Evolutionary conservation across 257 asterid species (phyloP), one percentile per base, ranked within the genome.

Genomic region (Salvia hispanica): DNA sequence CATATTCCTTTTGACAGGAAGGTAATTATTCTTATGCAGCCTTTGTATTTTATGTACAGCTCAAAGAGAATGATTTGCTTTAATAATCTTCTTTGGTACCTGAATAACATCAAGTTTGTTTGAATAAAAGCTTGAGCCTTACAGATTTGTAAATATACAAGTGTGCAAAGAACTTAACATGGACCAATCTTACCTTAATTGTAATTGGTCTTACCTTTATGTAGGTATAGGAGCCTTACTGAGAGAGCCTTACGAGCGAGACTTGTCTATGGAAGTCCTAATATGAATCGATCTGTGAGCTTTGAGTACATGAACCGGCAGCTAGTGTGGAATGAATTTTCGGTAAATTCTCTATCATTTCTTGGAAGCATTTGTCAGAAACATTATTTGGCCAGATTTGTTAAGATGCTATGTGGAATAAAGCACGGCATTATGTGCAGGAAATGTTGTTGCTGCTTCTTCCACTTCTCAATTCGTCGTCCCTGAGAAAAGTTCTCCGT

Each of bases 251-350:
- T 94, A 70, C 81, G 62, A 58, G 99, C 99, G 67, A 84, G 99
- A 72, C 97, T 94, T 65, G 99, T 94, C 73, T 93, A 86, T 80
- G 96, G 89, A 57, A 83, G 95, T 77, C 97, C 96, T 62, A 78
- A 90, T 71, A 93, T 90, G 99, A 93, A 93, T 70, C 79, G 96
- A 75, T 86, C 96, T 58, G 96, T 93, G 70, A 92, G 98, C 95
- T 92, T 92, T 44, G 98, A 92, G 78, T 92, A 92, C 84, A 92
- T 90, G 97, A 92, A 92, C 73, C 88, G 96, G 44, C 98, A 92
- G 80, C 81, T 90, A 86, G 97, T 92, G 74, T 92, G 98, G 98
- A 90, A 92, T 80, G 96, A 90, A 74, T 90, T 92, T 64, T 90
- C 97, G 95, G 97, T 89, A 87, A 80, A 16, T 74, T 51, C 47